phyloP scores from a whole-genome alignment of 257 asterid genomes.

The Rehmannia glutinosa region DNA sequence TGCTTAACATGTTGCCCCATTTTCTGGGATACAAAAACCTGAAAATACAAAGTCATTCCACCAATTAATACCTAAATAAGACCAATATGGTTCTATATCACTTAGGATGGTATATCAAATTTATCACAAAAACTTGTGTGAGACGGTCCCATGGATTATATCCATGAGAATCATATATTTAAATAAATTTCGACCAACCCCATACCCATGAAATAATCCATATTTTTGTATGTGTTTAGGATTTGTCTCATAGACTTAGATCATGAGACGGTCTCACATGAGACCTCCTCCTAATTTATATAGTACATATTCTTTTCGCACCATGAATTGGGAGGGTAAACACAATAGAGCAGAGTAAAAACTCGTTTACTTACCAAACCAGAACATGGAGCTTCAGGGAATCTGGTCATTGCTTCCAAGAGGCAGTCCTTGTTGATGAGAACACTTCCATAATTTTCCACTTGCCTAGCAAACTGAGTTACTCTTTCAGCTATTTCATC shows the following conservation, averaged over 20 bases:
- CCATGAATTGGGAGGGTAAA: not conserved
- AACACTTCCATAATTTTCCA: slow-evolving; percentile 40
- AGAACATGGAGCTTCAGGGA: slow-evolving; percentile 48
- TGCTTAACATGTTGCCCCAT: slow-evolving; percentile 28
- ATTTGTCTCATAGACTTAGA: no score
- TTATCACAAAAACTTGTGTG: no score
- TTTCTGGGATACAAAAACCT: slow-evolving; percentile 60
- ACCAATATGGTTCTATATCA: no score
- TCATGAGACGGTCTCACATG: no score
- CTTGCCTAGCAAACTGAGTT: slow-evolving; percentile 41
- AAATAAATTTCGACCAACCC: no score
- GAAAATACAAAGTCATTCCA: slow-evolving; percentile 27
- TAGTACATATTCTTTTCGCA: not conserved
- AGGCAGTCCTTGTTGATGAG: slow-evolving; percentile 42
- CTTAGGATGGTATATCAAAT: no score
- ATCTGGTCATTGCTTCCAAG: slow-evolving; percentile 51
- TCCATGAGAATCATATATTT: no score
- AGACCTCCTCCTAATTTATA: slow-evolving; percentile 10
- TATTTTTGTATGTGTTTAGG: no score
- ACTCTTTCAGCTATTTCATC: slow-evolving; percentile 67
- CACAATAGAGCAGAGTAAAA: slow-evolving; percentile 17
- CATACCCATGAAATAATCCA: no score
- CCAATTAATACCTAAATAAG: slow-evolving; percentile 7
- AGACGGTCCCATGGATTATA: no score
- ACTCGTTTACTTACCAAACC: slow-evolving; percentile 53